Percentiles rank a stretch among this genome's conserved stretches.
Evolutionary conservation across 139 green algal genomes (phyloP).

Genomic region (Diplosphaera chodatii): DNA sequence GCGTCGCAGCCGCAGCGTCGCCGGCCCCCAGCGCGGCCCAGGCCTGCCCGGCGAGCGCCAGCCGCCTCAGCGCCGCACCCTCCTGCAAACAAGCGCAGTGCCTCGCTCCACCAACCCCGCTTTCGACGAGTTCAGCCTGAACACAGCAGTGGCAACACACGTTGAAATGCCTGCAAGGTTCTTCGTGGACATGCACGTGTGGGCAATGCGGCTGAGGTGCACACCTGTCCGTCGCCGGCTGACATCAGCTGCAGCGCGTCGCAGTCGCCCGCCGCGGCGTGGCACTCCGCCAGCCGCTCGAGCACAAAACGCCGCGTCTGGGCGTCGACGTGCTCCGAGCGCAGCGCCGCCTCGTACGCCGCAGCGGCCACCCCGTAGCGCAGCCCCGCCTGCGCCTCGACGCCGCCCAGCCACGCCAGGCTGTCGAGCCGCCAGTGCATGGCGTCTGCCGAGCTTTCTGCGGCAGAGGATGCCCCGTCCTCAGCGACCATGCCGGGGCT

Average conservation of each 20-base stretch:
- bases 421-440: background rate
- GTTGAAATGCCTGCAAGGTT: no score
- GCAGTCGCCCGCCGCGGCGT: slow-evolving; percentile 51
- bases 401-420: slow-evolving; percentile 34
- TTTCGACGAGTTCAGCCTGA: no score
- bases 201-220: no score
- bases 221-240: no score
- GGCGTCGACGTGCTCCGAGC: background rate
- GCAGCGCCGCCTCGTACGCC: slow-evolving; percentile 18
- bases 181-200: no score
- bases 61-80: background rate
- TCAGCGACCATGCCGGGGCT: no score
- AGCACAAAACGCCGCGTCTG: background rate
- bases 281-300: slow-evolving; percentile 25
- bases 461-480: no score
- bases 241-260: slow-evolving; percentile 15
- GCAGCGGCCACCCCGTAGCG: slow-evolving; percentile 29
- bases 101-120: no score
- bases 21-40: background rate
- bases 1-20: background rate
- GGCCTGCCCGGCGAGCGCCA: background rate
- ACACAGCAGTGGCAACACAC: no score
- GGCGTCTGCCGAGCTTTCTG: no score
- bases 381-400: slow-evolving; percentile 31
- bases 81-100: background rate